Percentiles rank a stretch among this genome's conserved stretches.
phyloP scores from a whole-genome alignment of 2,329 filamentous ascomycete species.

The Paecilomyces sp. region DNA sequence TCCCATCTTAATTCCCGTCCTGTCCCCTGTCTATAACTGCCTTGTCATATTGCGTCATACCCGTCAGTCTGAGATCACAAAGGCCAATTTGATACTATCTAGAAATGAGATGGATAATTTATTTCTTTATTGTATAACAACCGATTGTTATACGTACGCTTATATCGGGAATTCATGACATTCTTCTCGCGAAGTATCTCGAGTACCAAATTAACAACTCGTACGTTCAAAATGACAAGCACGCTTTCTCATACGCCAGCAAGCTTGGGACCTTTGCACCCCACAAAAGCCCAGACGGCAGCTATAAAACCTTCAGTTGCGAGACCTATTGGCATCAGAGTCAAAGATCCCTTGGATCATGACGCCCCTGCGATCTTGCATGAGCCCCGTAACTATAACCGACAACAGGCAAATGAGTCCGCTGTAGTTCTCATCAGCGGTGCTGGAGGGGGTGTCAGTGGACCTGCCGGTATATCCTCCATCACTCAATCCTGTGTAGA shows the following conservation, averaged over 20 bases:
- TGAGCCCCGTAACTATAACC: slow-evolving; percentile 7
- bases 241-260: not conserved
- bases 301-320: slow-evolving; percentile 10
- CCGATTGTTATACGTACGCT: not conserved
- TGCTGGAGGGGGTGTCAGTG: slow-evolving; percentile 33
- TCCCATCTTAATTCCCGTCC: not conserved
- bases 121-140: too few species aligned
- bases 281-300: slow-evolving; percentile 7
- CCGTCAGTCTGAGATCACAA: slow-evolving; percentile 1
- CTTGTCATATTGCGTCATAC: not conserved
- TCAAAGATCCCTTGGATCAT: slow-evolving; percentile 7
- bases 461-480: slow-evolving; percentile 22
- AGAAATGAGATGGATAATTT: not conserved
- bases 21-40: not conserved
- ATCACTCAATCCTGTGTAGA: not conserved
- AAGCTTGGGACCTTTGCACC: slow-evolving; percentile 8
- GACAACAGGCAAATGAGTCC: slow-evolving; percentile 4
- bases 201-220: not conserved
- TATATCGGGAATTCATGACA: not conserved
- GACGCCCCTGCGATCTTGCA: slow-evolving; percentile 9
- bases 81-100: not conserved
- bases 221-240: not conserved
- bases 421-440: slow-evolving; percentile 25
- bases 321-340: slow-evolving; percentile 6
- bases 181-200: not conserved